Percentiles rank a stretch among this genome's conserved stretches.
Evolutionary conservation across 169 alveolate species (phyloP).

Genomic region (Plasmodium adleri): DNA sequence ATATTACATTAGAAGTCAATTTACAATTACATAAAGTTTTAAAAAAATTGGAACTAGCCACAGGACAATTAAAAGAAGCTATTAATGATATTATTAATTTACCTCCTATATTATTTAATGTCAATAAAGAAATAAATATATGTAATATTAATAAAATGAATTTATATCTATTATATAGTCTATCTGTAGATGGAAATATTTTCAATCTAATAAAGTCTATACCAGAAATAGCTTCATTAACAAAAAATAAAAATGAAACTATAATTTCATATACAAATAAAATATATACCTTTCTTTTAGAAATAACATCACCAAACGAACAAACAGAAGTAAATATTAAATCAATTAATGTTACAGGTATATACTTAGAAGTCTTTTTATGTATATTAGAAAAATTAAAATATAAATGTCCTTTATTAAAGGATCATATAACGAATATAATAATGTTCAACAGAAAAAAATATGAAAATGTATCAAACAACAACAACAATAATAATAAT

Average conservation of each 20-base stretch:
- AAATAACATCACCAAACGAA: constrained; percentile 19
- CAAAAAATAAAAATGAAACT: constrained; percentile 71
- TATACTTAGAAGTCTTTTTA: constrained; percentile 73
- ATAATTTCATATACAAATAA: constrained; percentile 48
- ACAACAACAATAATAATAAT: neutral
- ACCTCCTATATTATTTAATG: constrained; percentile 74
- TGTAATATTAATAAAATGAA: constrained; percentile 54
- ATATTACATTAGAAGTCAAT: constrained; percentile 16
- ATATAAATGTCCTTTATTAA: constrained; percentile 48
- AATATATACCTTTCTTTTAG: constrained; percentile 70
- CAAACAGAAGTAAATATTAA: constrained; percentile 15
- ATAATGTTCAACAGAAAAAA: constrained; percentile 6
- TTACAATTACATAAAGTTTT: constrained; percentile 39
- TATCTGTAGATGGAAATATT: constrained; percentile 70
- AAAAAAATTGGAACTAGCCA: constrained; percentile 69
- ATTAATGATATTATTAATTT: constrained; percentile 58
- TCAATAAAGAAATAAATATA: constrained; percentile 32
- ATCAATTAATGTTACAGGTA: constrained; percentile 38
- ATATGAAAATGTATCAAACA: neutral
- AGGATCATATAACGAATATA: constrained; percentile 54
- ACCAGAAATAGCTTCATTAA: constrained; percentile 65
- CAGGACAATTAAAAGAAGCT: constrained; percentile 72
- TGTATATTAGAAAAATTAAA: constrained; percentile 75
- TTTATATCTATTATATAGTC: constrained; percentile 65
- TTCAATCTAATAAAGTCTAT: constrained; percentile 70